Evolutionary conservation across 805 yeast genomes (phyloP).

Genomic region (Candida michaelii): DNA sequence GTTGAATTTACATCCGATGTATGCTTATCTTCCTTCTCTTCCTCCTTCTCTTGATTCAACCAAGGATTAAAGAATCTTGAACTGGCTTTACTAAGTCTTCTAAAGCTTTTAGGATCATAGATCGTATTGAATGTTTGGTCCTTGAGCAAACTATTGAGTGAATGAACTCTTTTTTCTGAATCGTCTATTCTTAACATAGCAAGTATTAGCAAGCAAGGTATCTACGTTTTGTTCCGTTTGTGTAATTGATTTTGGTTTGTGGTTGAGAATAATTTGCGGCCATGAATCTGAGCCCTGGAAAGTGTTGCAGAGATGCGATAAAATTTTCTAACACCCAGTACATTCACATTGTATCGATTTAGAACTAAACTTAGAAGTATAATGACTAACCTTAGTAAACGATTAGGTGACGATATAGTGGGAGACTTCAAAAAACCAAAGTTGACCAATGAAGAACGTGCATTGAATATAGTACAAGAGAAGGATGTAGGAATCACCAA

Average conservation of each 20-base stretch:
- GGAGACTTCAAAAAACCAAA: slow-evolving; percentile 2
- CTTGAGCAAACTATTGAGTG: slow-evolving; percentile 14
- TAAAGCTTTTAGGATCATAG: slow-evolving; percentile 4
- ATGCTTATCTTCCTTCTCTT: neutral
- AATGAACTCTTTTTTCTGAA: slow-evolving; percentile 10
- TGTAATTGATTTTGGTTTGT: no score
- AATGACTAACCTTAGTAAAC: slow-evolving; percentile 9
- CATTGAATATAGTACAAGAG: slow-evolving; percentile 11
- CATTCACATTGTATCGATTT: no score
- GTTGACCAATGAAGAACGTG: slow-evolving; percentile 9
- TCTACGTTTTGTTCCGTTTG: neutral
- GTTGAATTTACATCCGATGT: neutral
- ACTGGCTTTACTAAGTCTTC: slow-evolving; percentile 5
- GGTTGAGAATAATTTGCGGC: no score
- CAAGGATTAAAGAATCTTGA: slow-evolving; percentile 10
- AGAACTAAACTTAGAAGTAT: no score
- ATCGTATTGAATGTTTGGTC: slow-evolving; percentile 11
- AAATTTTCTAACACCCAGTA: no score
- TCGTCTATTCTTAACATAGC: slow-evolving; percentile 5
- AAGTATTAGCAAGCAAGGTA: slow-evolving; percentile 1
- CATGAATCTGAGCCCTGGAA: slow-evolving; percentile 4
- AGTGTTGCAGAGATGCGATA: slow-evolving; percentile 8
- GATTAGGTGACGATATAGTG: slow-evolving; percentile 6
- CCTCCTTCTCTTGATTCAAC: neutral
- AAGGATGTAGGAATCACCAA: slow-evolving; percentile 84